These are phyloP conservation scores for Marchantia polymorpha DNA, from an alignment of 225 moss, liverwort and hornwort genomes.

Conservation along the genomic window DNA sequence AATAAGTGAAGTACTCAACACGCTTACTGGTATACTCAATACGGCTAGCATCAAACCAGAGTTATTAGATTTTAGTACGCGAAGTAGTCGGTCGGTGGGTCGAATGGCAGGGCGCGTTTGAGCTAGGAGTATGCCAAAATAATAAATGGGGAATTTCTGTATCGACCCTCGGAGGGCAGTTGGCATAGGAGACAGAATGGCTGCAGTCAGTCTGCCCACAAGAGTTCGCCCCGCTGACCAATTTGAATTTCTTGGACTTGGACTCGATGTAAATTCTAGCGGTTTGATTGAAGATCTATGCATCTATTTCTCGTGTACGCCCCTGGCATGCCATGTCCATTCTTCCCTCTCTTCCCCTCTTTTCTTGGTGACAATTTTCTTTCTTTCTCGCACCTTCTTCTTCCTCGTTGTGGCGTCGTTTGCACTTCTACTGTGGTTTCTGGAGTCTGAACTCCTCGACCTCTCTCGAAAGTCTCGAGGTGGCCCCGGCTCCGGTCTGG, in stretches of 20 bases:
- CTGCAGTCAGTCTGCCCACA: not conserved
- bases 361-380: not conserved
- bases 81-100: not conserved
- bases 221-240: not conserved
- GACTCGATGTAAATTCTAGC: not conserved
- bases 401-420: not conserved
- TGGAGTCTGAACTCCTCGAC: not conserved
- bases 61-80: not conserved
- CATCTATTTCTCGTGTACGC: not conserved
- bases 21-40: not conserved
- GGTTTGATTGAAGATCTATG: not conserved
- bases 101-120: not conserved
- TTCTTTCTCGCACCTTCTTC: not conserved
- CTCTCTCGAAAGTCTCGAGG: not conserved
- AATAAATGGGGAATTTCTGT: not conserved
- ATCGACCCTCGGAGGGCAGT: not conserved
- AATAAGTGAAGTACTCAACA: conserved; percentile 1
- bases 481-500: not conserved
- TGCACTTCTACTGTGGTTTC: not conserved
- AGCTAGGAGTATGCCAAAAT: not conserved
- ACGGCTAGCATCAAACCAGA: conserved; percentile 6
- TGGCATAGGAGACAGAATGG: not conserved
- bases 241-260: not conserved
- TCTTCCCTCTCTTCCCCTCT: not conserved
- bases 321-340: not conserved